These are phyloP conservation scores for Dothideomycetidae sp. DNA, from an alignment of 2,329 filamentous ascomycete species.

Conservation along the genomic window DNA sequence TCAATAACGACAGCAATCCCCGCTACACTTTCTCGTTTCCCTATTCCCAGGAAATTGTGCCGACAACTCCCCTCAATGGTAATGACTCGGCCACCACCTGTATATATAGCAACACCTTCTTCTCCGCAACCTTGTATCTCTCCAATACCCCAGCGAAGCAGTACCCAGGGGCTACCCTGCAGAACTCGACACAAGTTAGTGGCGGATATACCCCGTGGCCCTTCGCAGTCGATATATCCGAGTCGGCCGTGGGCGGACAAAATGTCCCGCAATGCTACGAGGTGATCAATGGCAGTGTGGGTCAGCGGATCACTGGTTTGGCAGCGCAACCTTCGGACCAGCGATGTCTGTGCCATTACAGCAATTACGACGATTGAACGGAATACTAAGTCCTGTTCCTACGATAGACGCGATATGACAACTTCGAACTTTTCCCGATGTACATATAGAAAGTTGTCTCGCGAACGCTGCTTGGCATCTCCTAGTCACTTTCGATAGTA, in stretches of 20 bases:
- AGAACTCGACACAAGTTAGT: conserved; percentile 10
- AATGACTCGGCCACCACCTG: conserved; percentile 38
- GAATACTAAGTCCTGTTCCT: too few relatives aligned
- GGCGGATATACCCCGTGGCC: conserved; percentile 37
- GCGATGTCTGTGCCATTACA: conserved; percentile 35
- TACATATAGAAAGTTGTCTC: too few relatives aligned
- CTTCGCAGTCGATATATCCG: conserved; percentile 42
- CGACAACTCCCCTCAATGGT: conserved; percentile 31
- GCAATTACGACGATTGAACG: conserved; percentile 19
- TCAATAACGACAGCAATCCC: conserved; percentile 35
- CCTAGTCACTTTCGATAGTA: too few relatives aligned
- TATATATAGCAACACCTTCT: conserved; percentile 41
- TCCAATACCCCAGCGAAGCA: conserved; percentile 12
- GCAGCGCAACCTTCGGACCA: conserved; percentile 21
- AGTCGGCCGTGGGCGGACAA: conserved; percentile 35
- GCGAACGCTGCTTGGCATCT: too few relatives aligned
- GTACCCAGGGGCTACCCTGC: conserved; percentile 10
- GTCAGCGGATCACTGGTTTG: conserved; percentile 24
- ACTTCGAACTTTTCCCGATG: too few relatives aligned
- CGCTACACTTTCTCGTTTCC: conserved; percentile 44
- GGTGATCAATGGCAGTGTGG: conserved; percentile 24
- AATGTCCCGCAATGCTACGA: conserved; percentile 42
- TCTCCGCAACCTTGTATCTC: conserved; percentile 44
- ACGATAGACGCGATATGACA: too few relatives aligned
- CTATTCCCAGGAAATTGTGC: conserved; percentile 39